Percentiles rank a stretch among this genome's conserved stretches.
Evolutionary conservation across 108 stramenopile genomes (phyloP).

Genomic region (Discostella stelligeroides): DNA sequence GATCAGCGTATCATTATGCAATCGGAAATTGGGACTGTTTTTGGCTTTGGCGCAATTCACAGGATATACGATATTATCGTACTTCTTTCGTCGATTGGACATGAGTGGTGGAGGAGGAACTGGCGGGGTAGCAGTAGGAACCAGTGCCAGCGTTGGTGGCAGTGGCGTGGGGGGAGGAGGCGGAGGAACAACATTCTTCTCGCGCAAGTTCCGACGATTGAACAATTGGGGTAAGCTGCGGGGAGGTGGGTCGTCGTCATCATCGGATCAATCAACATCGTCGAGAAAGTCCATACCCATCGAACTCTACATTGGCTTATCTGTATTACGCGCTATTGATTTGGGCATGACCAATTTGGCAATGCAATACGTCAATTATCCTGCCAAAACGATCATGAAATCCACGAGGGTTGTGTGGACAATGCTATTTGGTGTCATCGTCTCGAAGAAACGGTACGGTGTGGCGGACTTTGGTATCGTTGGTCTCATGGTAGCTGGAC

Average conservation of each 20-base stretch:
- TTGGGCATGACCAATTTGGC: constrained; percentile 88
- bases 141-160: neutral
- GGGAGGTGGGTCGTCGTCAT: constrained; percentile 49
- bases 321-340: constrained; percentile 82
- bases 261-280: constrained; percentile 14
- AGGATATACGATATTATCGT: constrained; percentile 75
- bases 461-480: constrained; percentile 76
- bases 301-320: constrained; percentile 71
- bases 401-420: constrained; percentile 83
- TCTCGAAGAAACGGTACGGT: constrained; percentile 69
- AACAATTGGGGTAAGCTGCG: constrained; percentile 17
- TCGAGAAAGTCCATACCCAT: constrained; percentile 55
- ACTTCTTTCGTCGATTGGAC: constrained; percentile 45
- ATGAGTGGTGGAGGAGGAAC: neutral
- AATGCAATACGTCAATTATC: constrained; percentile 93
- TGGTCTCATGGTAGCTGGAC: constrained; percentile 76
- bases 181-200: constrained; percentile 7
- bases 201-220: constrained; percentile 28
- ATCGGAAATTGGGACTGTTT: constrained; percentile 83
- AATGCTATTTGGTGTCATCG: constrained; percentile 86
- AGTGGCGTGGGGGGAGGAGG: neutral
- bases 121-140: neutral
- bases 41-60: constrained; percentile 78
- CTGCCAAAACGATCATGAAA: constrained; percentile 92
- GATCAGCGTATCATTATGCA: constrained; percentile 73